Evolutionary conservation across 2,329 filamentous ascomycete species (phyloP), one percentile per base, ranked within the genome.

Genomic region (Xylaria sp.): DNA sequence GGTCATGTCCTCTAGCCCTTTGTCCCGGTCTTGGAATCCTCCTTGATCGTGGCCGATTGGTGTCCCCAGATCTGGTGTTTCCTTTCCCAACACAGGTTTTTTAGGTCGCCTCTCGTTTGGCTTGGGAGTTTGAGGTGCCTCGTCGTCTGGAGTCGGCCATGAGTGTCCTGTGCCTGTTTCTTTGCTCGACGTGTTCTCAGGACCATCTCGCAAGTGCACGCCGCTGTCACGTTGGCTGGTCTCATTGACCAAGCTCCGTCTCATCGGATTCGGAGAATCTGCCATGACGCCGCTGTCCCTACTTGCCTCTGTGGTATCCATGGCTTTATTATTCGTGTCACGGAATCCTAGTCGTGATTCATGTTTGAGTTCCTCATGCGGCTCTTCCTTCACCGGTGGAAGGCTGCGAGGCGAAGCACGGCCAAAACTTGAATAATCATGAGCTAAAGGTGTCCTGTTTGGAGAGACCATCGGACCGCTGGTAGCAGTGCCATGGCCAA

Each of bases 221-320:
- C 80, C 82, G 67, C 83, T 86, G 63, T 86, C 83, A 40, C 79
- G 76, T 44, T 74, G 70, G 24, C 69, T 64, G 24, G 74, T 70
- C 18, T 74, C 68, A 11, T 69, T 68, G 13, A 67, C 58, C 1
- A 64, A 52, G 46, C 68, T 67, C 58, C 69, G 76, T 50, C 67
- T 69, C 47, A 71, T 70, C 38, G 72, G 67, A 39, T 71, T 71
- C 13, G 80, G 75, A 2, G 80, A 78, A 42, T 74, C 78, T 4
- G 75, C 68, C 20, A 72, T 71, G 57, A 81, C 76, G 0, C 76
- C 79, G 56, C 79, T 82, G 60, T 84, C 80, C 39, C 80, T 70
- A 61, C 78, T 79, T 29, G 66, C 50, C 13, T 79, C 74, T 7
- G 69, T 63, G 26, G 65, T 67, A 1, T 61, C 44, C 18, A 56